A percentile compares a stretch with the other conserved stretches of the same genome.
Conservation (phyloP, 2,329 filamentous ascomycete genomes). For the Neopestalotiopsis sp. region DNA sequence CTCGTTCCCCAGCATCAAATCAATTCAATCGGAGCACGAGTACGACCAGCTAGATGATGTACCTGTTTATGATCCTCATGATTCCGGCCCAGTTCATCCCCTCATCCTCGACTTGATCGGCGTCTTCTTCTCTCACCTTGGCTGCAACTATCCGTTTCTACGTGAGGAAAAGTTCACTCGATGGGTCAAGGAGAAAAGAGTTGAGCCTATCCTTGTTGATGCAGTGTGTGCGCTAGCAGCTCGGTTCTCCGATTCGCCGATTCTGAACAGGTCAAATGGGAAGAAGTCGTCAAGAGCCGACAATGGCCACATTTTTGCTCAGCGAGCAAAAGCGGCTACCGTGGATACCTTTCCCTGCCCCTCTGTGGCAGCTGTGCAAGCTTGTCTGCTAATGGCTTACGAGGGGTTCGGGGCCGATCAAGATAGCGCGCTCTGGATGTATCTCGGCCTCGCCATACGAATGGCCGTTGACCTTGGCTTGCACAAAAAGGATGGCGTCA, state of each 20-base stretch:
- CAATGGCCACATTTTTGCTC: constrained; percentile 78
- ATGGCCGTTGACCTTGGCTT: constrained; percentile 83
- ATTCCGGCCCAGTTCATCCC: constrained; percentile 71
- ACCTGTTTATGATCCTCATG: constrained; percentile 78
- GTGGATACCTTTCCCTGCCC: constrained; percentile 85
- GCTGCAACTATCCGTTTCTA: constrained; percentile 86
- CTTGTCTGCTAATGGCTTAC: constrained; percentile 82
- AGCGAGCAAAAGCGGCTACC: constrained; percentile 81
- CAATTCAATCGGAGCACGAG: constrained; percentile 49
- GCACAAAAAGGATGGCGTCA: constrained; percentile 79
- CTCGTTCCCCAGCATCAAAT: constrained; percentile 37
- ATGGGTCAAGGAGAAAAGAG: constrained; percentile 79
- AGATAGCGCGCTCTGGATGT: constrained; percentile 94
- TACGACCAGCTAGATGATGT: constrained; percentile 54
- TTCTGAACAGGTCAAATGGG: constrained; percentile 55
- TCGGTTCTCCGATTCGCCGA: constrained; percentile 72
- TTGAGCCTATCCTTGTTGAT: constrained; percentile 86
- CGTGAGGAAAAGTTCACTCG: constrained; percentile 73
- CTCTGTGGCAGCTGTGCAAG: constrained; percentile 82
- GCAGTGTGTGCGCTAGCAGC: constrained; percentile 83
- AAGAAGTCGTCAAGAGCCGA: constrained; percentile 63
- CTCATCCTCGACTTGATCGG: constrained; percentile 79
- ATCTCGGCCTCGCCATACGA: constrained; percentile 83
- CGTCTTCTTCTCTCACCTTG: constrained; percentile 80
- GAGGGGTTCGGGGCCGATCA: constrained; percentile 88